Evolutionary conservation across 2,329 filamentous ascomycete genomes (phyloP).

Genomic region (Fusarium agapanthi): DNA sequence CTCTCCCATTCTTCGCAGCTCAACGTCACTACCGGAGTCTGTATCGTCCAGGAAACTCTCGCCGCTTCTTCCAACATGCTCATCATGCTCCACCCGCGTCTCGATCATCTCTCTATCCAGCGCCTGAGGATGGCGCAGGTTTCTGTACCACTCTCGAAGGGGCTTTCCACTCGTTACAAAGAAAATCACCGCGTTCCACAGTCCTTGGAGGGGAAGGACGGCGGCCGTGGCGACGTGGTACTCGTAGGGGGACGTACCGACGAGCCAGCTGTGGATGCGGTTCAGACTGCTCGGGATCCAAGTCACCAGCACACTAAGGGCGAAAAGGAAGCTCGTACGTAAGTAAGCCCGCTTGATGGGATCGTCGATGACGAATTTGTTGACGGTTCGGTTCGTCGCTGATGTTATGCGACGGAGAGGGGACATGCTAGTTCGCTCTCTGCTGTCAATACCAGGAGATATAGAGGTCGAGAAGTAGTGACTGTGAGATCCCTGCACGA

Average conservation of each 20-base stretch:
- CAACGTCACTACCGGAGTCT: conserved; percentile 48
- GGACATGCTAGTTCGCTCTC: neutral
- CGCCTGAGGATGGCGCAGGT: neutral
- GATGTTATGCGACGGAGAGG: conserved; percentile 31
- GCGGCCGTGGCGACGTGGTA: conserved; percentile 75
- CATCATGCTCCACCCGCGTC: neutral
- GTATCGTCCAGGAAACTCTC: conserved; percentile 43
- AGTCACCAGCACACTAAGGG: conserved; percentile 67
- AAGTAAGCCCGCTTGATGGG: conserved; percentile 69
- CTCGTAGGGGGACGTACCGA: conserved; percentile 63
- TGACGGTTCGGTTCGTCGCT: conserved; percentile 44
- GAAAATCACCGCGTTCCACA: conserved; percentile 85
- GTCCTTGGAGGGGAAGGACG: conserved; percentile 79
- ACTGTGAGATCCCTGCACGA: conserved; percentile 33
- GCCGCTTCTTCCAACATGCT: conserved; percentile 15
- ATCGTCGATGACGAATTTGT: conserved; percentile 54
- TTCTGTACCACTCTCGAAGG: conserved; percentile 31
- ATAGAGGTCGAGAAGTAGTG: conserved; percentile 49
- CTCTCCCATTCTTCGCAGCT: conserved; percentile 44
- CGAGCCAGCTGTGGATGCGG: conserved; percentile 72
- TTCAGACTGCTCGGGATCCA: conserved; percentile 77
- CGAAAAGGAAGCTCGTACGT: conserved; percentile 68
- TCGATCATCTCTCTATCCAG: conserved; percentile 28
- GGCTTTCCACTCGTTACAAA: conserved; percentile 67
- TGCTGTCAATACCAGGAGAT: conserved; percentile 26